These are phyloP conservation scores for Lycium barbarum DNA, from an alignment of 257 asterid species.

Conservation along the genomic window DNA sequence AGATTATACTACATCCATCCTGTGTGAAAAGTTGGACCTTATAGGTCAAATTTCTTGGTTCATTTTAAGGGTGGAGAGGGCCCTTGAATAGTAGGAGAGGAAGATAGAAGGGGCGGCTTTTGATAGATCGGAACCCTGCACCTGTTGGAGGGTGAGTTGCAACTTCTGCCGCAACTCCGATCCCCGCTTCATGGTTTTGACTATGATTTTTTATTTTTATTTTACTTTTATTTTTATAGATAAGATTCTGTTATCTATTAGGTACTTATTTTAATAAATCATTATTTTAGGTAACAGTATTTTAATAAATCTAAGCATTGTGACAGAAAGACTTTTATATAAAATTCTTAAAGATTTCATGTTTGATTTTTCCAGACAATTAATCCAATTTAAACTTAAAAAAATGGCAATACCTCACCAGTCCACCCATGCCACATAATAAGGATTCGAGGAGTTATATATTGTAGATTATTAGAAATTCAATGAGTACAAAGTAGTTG, in stretches of 20 bases:
- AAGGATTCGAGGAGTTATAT: constrained; percentile 3
- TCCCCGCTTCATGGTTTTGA: constrained; percentile 3
- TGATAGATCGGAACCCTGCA: constrained; percentile 2
- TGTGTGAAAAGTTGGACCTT: constrained; percentile 13
- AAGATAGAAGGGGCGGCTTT: not conserved
- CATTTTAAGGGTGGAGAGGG: constrained; percentile 1
- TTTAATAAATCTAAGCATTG: constrained; percentile 13
- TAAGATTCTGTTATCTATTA: not conserved
- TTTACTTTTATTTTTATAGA: not conserved
- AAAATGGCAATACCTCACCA: not conserved
- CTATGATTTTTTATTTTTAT: not conserved
- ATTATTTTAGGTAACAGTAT: not conserved
- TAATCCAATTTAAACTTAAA: not conserved
- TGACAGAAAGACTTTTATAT: not conserved
- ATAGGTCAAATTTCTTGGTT: constrained; percentile 12
- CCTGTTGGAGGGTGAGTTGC: not conserved
- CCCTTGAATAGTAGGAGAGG: constrained; percentile 2
- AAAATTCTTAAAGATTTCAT: not conserved
- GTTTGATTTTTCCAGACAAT: not conserved
- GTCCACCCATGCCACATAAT: not conserved
- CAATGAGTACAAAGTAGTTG: constrained; percentile 1
- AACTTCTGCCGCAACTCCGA: not conserved
- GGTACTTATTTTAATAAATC: constrained; percentile 15
- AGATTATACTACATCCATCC: not conserved
- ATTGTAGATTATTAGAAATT: not conserved